Evolutionary conservation across 306 rosid species (phyloP).

Genomic region (Pterocarpus macrocarpus): DNA sequence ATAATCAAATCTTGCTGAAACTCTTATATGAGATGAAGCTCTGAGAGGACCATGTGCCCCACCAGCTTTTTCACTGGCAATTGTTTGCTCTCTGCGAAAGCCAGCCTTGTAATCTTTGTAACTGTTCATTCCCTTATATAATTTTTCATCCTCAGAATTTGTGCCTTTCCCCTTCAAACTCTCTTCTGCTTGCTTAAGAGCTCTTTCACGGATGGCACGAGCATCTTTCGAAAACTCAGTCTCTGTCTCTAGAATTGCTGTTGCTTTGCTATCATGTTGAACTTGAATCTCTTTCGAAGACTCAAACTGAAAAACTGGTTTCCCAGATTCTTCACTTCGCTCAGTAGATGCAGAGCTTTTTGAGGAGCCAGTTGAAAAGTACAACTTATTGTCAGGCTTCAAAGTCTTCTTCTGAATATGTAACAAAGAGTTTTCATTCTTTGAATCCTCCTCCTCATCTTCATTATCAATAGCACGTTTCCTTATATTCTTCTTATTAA

Average conservation of each 20-base stretch:
- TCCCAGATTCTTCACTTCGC: conserved; percentile 43
- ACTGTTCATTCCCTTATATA: conserved; percentile 72
- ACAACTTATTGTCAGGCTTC: conserved; percentile 55
- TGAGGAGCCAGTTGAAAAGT: conserved; percentile 52
- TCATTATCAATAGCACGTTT: conserved; percentile 47
- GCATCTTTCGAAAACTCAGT: conserved; percentile 82
- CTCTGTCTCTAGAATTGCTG: conserved; percentile 85
- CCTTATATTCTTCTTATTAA: conserved; percentile 54
- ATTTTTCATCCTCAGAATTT: conserved; percentile 58
- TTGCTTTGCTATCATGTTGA: conserved; percentile 81
- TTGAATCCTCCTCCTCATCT: conserved; percentile 52
- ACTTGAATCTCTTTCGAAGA: conserved; percentile 88
- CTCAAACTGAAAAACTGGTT: conserved; percentile 54
- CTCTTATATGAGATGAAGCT: conserved; percentile 92
- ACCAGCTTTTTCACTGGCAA: conserved; percentile 87
- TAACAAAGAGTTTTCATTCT: conserved; percentile 50
- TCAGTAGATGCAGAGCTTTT: conserved; percentile 47
- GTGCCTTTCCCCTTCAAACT: conserved; percentile 66
- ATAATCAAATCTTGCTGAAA: conserved; percentile 85
- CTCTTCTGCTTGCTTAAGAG: conserved; percentile 73
- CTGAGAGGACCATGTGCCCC: conserved; percentile 92
- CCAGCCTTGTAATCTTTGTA: conserved; percentile 86
- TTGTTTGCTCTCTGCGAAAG: conserved; percentile 82
- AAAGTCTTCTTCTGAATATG: conserved; percentile 49
- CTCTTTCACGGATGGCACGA: conserved; percentile 81